These are phyloP conservation scores for Panaeolus papilionaceus DNA, from an alignment of 768 basidiomycete species.

Conservation along the genomic window DNA sequence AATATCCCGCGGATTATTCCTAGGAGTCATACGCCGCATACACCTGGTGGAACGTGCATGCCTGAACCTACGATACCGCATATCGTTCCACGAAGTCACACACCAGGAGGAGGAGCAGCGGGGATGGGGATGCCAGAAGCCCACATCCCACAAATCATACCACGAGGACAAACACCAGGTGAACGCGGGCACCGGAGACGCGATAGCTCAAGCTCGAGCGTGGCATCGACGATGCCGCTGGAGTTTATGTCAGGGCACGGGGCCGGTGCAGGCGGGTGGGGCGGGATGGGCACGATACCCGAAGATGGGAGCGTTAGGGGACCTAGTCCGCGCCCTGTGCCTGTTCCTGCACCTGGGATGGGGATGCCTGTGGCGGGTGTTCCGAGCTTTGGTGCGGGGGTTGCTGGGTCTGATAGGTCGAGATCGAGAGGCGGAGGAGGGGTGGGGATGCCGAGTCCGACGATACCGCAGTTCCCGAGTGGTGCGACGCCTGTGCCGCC, in stretches of 20 bases:
- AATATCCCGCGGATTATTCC: background rate
- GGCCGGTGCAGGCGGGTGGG: background rate
- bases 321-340: background rate
- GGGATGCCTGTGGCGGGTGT: constrained; percentile 7
- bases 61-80: background rate
- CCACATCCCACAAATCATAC: background rate
- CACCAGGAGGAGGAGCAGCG: background rate
- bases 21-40: background rate
- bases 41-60: background rate
- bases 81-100: background rate
- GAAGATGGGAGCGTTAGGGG: background rate
- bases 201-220: background rate
- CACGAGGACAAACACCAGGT: background rate
- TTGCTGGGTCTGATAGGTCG: constrained; percentile 5
- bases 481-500: constrained; percentile 1
- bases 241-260: background rate
- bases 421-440: background rate
- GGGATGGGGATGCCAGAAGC: background rate
- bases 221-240: background rate
- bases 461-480: constrained; percentile 5
- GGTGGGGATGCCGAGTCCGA: background rate
- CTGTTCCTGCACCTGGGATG: constrained; percentile 4
- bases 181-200: background rate
- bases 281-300: background rate
- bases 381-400: background rate